phyloP scores from a whole-genome alignment of 1,284 basidiomycete genomes.

The Retiboletus flavoniger region DNA sequence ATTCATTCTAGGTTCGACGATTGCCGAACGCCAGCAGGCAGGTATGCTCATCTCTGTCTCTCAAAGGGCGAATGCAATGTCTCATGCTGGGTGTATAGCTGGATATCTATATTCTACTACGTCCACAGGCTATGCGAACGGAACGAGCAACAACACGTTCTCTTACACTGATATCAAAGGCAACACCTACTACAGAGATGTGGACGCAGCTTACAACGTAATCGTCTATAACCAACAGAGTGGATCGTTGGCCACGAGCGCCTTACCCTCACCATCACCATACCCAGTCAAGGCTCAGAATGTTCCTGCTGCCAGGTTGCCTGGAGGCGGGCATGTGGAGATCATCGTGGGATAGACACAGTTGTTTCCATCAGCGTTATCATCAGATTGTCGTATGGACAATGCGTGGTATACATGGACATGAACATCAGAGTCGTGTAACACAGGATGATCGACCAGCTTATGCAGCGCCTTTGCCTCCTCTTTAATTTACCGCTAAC shows the following conservation, averaged over 20 bases:
- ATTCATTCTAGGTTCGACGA: slow-evolving; percentile 57
- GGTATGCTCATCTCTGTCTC: slow-evolving; percentile 36
- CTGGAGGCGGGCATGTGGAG: slow-evolving; percentile 35
- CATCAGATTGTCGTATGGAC: slow-evolving; percentile 4
- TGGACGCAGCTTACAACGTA: slow-evolving; percentile 58
- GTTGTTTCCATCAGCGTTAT: background rate
- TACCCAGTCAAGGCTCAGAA: background rate
- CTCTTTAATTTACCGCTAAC: slow-evolving; percentile 10
- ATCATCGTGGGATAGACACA: slow-evolving; percentile 3
- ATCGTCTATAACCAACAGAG: slow-evolving; percentile 60
- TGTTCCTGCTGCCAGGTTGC: slow-evolving; percentile 40
- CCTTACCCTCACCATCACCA: slow-evolving; percentile 1
- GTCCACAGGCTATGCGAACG: slow-evolving; percentile 47
- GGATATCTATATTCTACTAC: slow-evolving; percentile 52
- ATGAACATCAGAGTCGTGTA: slow-evolving; percentile 4
- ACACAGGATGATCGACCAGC: background rate
- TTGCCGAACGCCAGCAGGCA: slow-evolving; percentile 56
- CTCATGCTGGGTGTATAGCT: slow-evolving; percentile 34
- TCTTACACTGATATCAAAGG: slow-evolving; percentile 56
- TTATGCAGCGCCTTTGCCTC: background rate
- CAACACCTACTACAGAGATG: slow-evolving; percentile 62
- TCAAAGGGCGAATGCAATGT: background rate
- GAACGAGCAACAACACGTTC: slow-evolving; percentile 68
- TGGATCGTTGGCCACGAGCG: slow-evolving; percentile 48
- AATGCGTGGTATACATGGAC: slow-evolving; percentile 15